A percentile compares a stretch with the other conserved stretches of the same genome.
phyloP scores from a whole-genome alignment of 331 rosid species.

The Erythrophleum ivorense region DNA sequence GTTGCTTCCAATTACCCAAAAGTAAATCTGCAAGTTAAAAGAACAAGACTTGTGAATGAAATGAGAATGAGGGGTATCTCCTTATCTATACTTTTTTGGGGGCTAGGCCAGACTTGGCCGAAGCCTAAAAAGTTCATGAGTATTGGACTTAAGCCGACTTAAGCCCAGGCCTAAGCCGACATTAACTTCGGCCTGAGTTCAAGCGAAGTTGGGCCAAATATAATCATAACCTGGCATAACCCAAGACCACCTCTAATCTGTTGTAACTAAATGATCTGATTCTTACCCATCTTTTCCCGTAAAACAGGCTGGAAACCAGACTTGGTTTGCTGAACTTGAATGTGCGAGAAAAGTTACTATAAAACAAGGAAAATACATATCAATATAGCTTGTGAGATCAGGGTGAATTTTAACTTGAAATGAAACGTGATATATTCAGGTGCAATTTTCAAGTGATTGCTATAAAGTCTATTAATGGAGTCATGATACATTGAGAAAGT shows the following conservation, averaged over 20 bases:
- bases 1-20: conserved; percentile 92
- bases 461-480: not conserved
- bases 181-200: not conserved
- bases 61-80: not conserved
- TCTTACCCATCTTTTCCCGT: conserved; percentile 41
- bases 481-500: not conserved
- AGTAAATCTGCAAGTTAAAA: conserved; percentile 65
- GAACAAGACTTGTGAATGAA: conserved; percentile 22
- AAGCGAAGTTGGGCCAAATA: not conserved
- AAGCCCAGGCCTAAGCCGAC: no score
- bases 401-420: not conserved
- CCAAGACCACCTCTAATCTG: not conserved
- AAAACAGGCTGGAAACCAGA: conserved; percentile 23
- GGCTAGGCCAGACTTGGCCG: not conserved
- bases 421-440: not conserved
- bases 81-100: not conserved
- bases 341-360: conserved; percentile 10
- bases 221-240: not conserved
- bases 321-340: conserved; percentile 24
- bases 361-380: conserved; percentile 16
- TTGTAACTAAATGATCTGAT: not conserved
- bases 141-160: no score
- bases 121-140: no score
- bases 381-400: not conserved
- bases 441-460: not conserved